Percentiles rank a stretch among this genome's conserved stretches.
phyloP scores from a whole-genome alignment of 257 asterid genomes.

The Capsicum chinense region DNA sequence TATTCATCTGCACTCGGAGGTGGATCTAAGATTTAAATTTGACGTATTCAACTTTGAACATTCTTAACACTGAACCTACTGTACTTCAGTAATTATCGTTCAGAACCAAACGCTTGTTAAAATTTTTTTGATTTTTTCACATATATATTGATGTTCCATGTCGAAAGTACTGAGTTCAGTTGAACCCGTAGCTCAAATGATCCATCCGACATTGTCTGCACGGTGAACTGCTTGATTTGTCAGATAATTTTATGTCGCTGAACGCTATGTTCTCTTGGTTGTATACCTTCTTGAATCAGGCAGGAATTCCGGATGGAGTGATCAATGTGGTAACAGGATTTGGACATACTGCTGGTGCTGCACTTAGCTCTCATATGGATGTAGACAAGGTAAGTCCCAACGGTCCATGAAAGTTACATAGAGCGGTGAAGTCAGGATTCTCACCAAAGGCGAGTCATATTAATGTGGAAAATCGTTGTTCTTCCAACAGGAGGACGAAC shows the following conservation, averaged over 20 bases:
- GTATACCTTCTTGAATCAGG: conserved; percentile 34
- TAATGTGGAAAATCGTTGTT: conserved; percentile 25
- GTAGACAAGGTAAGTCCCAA: conserved; percentile 42
- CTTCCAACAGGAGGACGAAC: background rate
- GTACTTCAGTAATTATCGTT: too few relatives aligned
- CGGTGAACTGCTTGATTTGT: background rate
- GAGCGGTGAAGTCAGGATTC: background rate
- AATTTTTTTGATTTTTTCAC: background rate
- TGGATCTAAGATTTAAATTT: background rate
- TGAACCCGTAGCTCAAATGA: background rate
- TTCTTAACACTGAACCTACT: background rate
- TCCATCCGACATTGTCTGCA: background rate
- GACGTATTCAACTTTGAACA: background rate
- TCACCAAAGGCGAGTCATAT: background rate
- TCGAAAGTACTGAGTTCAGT: background rate
- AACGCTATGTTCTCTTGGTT: background rate
- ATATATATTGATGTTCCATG: background rate
- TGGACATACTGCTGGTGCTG: conserved; percentile 49
- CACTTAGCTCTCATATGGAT: conserved; percentile 52
- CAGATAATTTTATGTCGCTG: background rate
- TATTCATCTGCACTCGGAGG: background rate
- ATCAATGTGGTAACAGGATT: conserved; percentile 50
- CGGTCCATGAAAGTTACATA: background rate
- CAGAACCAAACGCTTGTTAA: too few relatives aligned
- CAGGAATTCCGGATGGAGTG: conserved; percentile 54